Base-by-base conservation (phyloP, 352 stramenopile genomes). In the Globisporangium parvum region DNA sequence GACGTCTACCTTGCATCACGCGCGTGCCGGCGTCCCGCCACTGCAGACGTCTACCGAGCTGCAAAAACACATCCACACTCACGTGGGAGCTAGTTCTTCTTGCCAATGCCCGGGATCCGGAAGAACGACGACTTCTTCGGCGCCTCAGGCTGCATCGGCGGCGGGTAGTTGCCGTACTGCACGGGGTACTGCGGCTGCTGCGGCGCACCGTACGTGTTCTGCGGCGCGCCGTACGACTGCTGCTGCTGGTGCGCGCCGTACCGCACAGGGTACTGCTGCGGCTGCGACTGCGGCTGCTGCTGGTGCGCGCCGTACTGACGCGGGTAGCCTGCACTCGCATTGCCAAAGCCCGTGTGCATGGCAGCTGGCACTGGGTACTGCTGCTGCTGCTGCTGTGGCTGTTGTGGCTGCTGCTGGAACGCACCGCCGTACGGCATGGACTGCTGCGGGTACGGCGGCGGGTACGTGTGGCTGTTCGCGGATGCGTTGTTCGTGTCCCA, bases 71-170 rank as follows among this genome's bases (percentile, higher is more conserved):
- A 47, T 47, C 41, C 18, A 47, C 41, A 20, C 39, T n/a, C n/a
- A n/a, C 15, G 18, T n/a, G 41, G 0, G 17, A n/a, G 31, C 45
- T 80, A 89, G 66, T 87, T 88, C 69, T 88, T 91, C 67, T 85
- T 86, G 67, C 79, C 75, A 37, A 80, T 71, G 52, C 75, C 66
- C 18, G 80, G 80, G 26, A 91, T 62, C 14, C 77, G 72, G 68
- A 89, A 89, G 52, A 85, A 81, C 40, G 74, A 83, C 53, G 78
- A 87, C 41, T 83, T 83, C 67, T 88, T 89, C n/a, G 66, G 60
- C 20, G 63, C 57, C 18, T 80, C 67, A 23, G 65, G 54, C 66
- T 72, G 63, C 51, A 77, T 71, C 54, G 84, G 81, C 10, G 75
- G 75, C 45, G 77, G 79, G 67, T 71, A 66, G 55, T 79, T 63